These are phyloP conservation scores for Poa pratensis DNA, from an alignment of 176 grass and related monocot species.

Conservation along the genomic window DNA sequence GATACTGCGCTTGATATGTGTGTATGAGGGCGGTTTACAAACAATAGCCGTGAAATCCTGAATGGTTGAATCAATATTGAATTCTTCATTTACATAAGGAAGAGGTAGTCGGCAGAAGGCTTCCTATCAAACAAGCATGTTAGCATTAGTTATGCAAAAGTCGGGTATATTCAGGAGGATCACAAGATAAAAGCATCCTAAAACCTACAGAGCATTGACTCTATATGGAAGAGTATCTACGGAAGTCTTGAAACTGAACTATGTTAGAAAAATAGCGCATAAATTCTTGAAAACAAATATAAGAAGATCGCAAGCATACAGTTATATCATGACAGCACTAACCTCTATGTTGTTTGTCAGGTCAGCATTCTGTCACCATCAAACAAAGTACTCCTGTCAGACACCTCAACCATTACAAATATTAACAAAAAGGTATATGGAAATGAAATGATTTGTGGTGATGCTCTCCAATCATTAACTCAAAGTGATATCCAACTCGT, in stretches of 20 bases:
- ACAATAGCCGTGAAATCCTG: conserved; percentile 57
- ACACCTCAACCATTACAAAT: conserved; percentile 76
- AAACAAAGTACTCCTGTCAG: conserved; percentile 91
- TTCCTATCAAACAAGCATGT: conserved; percentile 69
- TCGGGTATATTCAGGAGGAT: background rate
- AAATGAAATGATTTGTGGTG: conserved; percentile 20
- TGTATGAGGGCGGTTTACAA: conserved; percentile 66
- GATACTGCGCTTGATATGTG: conserved; percentile 94
- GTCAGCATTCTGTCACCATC: conserved; percentile 78
- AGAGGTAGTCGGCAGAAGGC: conserved; percentile 81
- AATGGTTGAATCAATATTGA: conserved; percentile 69
- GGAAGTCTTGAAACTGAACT: background rate
- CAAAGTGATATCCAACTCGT: conserved; percentile 24
- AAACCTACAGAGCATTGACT: conserved; percentile 21
- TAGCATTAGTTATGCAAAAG: conserved; percentile 36
- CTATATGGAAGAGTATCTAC: conserved; percentile 12
- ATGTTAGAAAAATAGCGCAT: conserved; percentile 24
- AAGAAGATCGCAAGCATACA: conserved; percentile 35
- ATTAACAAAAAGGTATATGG: conserved; percentile 53
- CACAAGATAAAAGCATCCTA: conserved; percentile 14
- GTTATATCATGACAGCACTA: conserved; percentile 39
- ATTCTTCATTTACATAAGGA: conserved; percentile 93
- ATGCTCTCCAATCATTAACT: conserved; percentile 37
- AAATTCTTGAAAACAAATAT: conserved; percentile 16
- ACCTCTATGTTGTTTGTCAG: conserved; percentile 73